Percentiles rank a stretch among this genome's conserved stretches.
Evolutionary conservation across 345 rosid genomes (phyloP).

Genomic region (Corymbia maculata): DNA sequence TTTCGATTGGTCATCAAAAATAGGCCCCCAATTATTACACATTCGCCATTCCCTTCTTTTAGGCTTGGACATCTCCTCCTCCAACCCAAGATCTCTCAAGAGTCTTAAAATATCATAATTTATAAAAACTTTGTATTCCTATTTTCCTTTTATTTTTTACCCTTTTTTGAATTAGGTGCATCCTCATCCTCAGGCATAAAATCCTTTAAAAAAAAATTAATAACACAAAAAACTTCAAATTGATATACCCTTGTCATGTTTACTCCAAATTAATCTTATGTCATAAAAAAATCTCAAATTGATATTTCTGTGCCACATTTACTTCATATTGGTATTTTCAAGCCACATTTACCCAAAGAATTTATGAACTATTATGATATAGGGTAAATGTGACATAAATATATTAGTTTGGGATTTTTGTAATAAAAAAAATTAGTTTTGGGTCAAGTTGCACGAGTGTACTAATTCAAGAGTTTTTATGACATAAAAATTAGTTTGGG

Average conservation of each 20-base stretch:
- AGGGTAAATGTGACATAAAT: fast-evolving
- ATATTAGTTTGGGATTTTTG: fast-evolving
- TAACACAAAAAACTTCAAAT: too few species aligned
- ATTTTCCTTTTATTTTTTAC: background rate
- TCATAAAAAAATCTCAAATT: too few species aligned
- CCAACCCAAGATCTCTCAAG: background rate
- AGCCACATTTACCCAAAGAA: fast-evolving
- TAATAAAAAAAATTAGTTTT: too few species aligned
- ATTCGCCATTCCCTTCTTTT: background rate
- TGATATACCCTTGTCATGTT: background rate
- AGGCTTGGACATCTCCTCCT: background rate
- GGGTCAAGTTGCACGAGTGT: fast-evolving
- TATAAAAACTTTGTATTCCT: background rate
- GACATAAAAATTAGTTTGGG: too few species aligned
- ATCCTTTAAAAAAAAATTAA: background rate
- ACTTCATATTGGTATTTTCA: fast-evolving
- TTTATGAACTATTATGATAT: too few species aligned
- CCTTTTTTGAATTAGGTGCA: background rate
- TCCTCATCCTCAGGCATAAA: background rate
- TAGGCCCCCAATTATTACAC: background rate
- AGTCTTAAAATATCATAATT: background rate
- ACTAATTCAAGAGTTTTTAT: too few species aligned
- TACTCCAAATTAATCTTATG: too few species aligned
- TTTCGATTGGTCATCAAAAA: background rate
- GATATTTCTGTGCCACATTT: background rate